A percentile compares a stretch with the other conserved stretches of the same genome.
These are phyloP conservation scores for Aaosphaeria pasadenensis DNA, from an alignment of 2,329 filamentous ascomycete genomes.

Conservation along the genomic window DNA sequence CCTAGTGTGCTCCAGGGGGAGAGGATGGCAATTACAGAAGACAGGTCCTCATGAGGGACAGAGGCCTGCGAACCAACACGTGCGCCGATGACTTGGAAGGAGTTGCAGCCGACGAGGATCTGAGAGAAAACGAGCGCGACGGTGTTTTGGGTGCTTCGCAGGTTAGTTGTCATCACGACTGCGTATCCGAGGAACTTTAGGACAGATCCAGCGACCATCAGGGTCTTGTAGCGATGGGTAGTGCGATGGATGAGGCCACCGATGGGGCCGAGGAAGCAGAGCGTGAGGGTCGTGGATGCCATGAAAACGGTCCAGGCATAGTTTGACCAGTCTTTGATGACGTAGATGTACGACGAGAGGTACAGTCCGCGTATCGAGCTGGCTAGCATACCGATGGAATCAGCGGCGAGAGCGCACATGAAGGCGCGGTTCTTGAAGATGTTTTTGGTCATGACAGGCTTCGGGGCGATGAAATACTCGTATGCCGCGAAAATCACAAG, in stretches of 20 bases:
- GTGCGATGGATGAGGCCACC: constrained; percentile 26
- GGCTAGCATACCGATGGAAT: constrained; percentile 9
- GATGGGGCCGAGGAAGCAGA: constrained; percentile 38
- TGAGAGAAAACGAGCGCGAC: constrained; percentile 31
- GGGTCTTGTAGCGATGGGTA: constrained; percentile 43
- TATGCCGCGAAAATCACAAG: constrained; percentile 3
- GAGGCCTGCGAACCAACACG: constrained; percentile 43
- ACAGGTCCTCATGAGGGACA: constrained; percentile 44
- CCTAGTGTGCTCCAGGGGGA: constrained; percentile 42
- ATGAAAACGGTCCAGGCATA: constrained; percentile 43
- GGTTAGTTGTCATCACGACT: constrained; percentile 27
- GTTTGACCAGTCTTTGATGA: constrained; percentile 43
- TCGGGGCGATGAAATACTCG: background rate
- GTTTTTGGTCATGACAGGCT: background rate
- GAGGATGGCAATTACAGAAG: constrained; percentile 38
- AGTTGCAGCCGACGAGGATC: constrained; percentile 37
- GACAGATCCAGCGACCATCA: constrained; percentile 40
- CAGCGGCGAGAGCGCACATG: background rate
- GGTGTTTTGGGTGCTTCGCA: constrained; percentile 33
- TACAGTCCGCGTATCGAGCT: constrained; percentile 12
- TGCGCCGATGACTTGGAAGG: constrained; percentile 40
- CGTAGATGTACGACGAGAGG: constrained; percentile 33
- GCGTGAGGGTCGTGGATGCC: constrained; percentile 39
- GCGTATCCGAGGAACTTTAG: constrained; percentile 39
- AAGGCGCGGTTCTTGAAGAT: background rate